Percentiles rank a stretch among this genome's conserved stretches.
Conservation (phyloP, 768 basidiomycete genomes). For the Amanita pallidorosea region DNA sequence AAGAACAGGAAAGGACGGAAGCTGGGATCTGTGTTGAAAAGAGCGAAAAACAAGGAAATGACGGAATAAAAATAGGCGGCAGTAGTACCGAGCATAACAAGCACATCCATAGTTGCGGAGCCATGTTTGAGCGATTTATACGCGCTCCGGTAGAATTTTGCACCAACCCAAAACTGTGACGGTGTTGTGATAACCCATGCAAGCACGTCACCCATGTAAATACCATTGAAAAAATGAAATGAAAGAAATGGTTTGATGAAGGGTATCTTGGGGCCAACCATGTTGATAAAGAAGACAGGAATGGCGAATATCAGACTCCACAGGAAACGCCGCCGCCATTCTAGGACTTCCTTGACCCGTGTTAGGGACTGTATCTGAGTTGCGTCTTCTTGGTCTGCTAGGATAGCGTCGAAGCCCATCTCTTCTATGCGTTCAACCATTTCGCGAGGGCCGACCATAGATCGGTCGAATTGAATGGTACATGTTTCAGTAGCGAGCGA, state of each 20-base stretch:
- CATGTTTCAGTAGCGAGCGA: slow-evolving; percentile 70
- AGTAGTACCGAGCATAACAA: slow-evolving; percentile 90
- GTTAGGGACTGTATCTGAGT: slow-evolving; percentile 82
- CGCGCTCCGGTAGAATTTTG: slow-evolving; percentile 79
- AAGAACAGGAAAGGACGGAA: slow-evolving; percentile 88
- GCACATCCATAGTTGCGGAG: slow-evolving; percentile 95
- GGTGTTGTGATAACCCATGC: slow-evolving; percentile 75
- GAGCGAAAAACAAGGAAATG: slow-evolving; percentile 52
- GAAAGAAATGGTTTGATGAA: slow-evolving; percentile 44
- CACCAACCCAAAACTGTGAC: slow-evolving; percentile 87
- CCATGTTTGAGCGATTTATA: slow-evolving; percentile 87
- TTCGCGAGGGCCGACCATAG: slow-evolving; percentile 68
- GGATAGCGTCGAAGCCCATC: slow-evolving; percentile 83
- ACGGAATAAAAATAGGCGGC: slow-evolving; percentile 91
- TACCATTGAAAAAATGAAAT: slow-evolving; percentile 43
- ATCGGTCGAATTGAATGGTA: slow-evolving; percentile 65
- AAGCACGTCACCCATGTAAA: slow-evolving; percentile 78
- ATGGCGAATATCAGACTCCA: slow-evolving; percentile 71
- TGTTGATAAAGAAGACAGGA: slow-evolving; percentile 89
- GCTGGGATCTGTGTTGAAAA: slow-evolving; percentile 50
- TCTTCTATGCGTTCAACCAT: slow-evolving; percentile 83
- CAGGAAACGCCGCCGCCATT: slow-evolving; percentile 76
- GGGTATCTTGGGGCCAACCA: slow-evolving; percentile 67
- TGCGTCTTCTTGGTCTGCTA: slow-evolving; percentile 68
- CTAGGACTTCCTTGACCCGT: slow-evolving; percentile 82